Evolutionary conservation across 177 flowering plant genomes (phyloP).

Genomic region (Telopea speciosissima): DNA sequence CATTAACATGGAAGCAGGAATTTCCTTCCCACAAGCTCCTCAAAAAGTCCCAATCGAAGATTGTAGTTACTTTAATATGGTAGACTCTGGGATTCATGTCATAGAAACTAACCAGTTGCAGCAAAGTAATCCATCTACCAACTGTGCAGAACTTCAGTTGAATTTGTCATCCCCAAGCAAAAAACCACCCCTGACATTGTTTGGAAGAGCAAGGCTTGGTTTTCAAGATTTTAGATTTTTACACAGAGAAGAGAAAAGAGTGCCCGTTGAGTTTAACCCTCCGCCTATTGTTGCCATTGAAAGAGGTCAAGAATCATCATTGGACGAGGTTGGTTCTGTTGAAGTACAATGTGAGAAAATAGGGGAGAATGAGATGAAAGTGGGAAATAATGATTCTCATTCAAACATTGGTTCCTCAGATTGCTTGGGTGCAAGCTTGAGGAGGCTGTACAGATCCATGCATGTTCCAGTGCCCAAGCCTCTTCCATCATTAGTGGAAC

Average conservation of each 20-base stretch:
- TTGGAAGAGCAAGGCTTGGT: constrained; percentile 75
- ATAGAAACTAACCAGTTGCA: constrained; percentile 18
- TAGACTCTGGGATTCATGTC: constrained; percentile 7
- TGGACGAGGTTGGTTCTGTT: constrained; percentile 4
- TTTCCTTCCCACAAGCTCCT: constrained; percentile 14
- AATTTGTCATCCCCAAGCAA: constrained; percentile 43
- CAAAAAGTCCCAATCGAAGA: constrained; percentile 9
- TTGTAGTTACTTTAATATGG: constrained; percentile 15
- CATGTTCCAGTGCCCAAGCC: constrained; percentile 78
- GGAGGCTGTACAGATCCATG: constrained; percentile 70
- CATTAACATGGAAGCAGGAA: constrained; percentile 26
- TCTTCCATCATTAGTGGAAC: constrained; percentile 69
- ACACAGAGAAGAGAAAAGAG: constrained; percentile 12
- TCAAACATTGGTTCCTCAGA: constrained; percentile 25
- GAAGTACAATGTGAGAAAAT: constrained; percentile 14
- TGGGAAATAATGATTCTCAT: constrained; percentile 11
- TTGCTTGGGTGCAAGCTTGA: constrained; percentile 35
- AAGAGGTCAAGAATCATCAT: constrained; percentile 8
- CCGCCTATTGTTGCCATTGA: neutral
- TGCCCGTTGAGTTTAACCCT: constrained; percentile 1
- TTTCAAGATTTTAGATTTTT: constrained; percentile 21
- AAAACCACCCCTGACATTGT: constrained; percentile 51
- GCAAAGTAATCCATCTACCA: constrained; percentile 11
- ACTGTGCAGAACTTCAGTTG: constrained; percentile 13
- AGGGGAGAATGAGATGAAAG: constrained; percentile 14